Evolutionary conservation across 1,284 basidiomycete genomes (phyloP).

Genomic region (Moniliophthora roreri): DNA sequence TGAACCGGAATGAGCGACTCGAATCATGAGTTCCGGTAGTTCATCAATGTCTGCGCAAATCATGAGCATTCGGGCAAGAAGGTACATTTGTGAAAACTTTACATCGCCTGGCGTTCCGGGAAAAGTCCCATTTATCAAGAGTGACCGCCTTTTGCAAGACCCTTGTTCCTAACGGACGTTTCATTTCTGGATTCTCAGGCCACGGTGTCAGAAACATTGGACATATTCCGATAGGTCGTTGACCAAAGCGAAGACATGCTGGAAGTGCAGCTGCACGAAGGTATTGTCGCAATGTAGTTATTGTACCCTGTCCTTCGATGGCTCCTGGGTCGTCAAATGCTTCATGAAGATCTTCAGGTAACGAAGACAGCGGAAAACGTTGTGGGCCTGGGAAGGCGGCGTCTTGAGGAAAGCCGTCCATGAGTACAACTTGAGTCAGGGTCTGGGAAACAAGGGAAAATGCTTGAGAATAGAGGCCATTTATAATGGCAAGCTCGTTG

Average conservation of each 20-base stretch:
- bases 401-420: background rate
- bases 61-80: background rate
- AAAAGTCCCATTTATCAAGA: conserved; percentile 1
- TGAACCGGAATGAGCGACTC: conserved; percentile 9
- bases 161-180: background rate
- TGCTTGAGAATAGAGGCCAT: no score
- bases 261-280: background rate
- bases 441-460: no score
- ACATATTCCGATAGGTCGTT: background rate
- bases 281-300: background rate
- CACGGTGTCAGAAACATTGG: background rate
- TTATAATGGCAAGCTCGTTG: no score
- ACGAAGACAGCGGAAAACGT: background rate
- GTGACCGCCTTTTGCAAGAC: background rate
- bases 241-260: conserved; percentile 2
- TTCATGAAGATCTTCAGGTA: background rate
- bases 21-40: background rate
- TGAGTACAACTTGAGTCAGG: no score
- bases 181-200: background rate
- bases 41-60: background rate
- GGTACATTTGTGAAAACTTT: no score
- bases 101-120: background rate
- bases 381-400: background rate
- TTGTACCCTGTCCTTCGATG: background rate
- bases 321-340: background rate